A percentile compares a stretch with the other conserved stretches of the same genome.
Evolutionary conservation across 371 early-diverging fungal species (phyloP).

Genomic region (Parasitella parasitica): DNA sequence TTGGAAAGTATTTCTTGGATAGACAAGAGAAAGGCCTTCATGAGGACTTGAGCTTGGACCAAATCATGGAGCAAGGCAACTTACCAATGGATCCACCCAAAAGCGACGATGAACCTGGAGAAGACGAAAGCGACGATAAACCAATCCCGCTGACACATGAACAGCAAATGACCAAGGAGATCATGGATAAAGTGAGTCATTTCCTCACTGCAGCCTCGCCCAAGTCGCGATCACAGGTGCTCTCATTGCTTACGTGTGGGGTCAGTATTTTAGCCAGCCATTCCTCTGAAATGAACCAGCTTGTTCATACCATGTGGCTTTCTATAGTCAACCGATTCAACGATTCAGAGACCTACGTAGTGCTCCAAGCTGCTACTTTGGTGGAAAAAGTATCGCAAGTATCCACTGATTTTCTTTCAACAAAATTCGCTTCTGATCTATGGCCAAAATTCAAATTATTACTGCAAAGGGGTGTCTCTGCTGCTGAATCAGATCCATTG

Average conservation of each 20-base stretch:
- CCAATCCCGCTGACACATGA: constrained; percentile 28
- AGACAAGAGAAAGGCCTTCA: constrained; percentile 31
- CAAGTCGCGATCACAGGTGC: constrained; percentile 46
- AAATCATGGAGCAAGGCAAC: constrained; percentile 16
- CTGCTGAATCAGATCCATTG: constrained; percentile 4
- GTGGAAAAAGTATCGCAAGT: constrained; percentile 32
- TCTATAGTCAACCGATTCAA: constrained; percentile 43
- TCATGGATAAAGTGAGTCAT: constrained; percentile 48
- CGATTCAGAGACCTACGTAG: constrained; percentile 53
- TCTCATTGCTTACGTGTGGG: constrained; percentile 41
- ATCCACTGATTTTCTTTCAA: constrained; percentile 49
- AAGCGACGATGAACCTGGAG: constrained; percentile 3
- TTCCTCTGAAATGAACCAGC: constrained; percentile 42
- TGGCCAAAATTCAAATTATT: constrained; percentile 46
- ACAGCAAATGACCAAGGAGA: constrained; percentile 35
- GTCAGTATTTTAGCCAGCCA: constrained; percentile 31
- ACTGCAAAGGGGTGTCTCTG: constrained; percentile 15
- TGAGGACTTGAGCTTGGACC: constrained; percentile 19
- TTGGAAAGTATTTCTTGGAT: constrained; percentile 47
- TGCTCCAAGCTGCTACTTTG: constrained; percentile 44
- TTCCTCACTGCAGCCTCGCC: constrained; percentile 56
- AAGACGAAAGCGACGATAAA: constrained; percentile 7
- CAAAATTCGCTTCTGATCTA: constrained; percentile 48
- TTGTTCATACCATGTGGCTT: constrained; percentile 60
- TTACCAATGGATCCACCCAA: constrained; percentile 3